Base-by-base conservation (phyloP, 1,139 yeast species). In the Hanseniaspora uvarum region DNA sequence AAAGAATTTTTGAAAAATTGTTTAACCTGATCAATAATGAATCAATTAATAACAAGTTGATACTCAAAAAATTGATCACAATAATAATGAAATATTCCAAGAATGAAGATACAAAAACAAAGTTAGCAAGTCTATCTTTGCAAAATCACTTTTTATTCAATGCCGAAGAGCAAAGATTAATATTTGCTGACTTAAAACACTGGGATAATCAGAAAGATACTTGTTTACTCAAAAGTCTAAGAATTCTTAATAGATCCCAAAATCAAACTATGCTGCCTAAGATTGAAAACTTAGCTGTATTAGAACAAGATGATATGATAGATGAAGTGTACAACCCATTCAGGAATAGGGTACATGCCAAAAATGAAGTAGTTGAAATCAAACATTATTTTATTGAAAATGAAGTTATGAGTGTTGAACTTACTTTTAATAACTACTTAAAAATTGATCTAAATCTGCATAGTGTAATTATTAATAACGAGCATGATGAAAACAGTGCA, bases 321-420 rank as follows among this genome's bases (percentile, higher is more conserved):
- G 16, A 58, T 59, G 26, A 62, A 63, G 63, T 65, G 12, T 66
- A 62, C 48, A 67, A 66, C 53, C 68, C 69, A 1, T 66, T 63
- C 40, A 64, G 59, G 51, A 30, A 50, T 16, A 50, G 21, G 16
- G 34, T 30, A 10, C 37, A 21, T 14, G 23, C 26, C 4, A 43
- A 41, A 14, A 26, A 50, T 19, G 39, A 43, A 30, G 12, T 31
- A n/a, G 31, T 36, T 11, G 26, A 31, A 2, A 6, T 12, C 6
- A 37, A 48, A 40, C 46, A 48, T 33, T 18, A n/a, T 24, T 50
- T n/a, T 23, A 31, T 50, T 6, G 39, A 43, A 23, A 34, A 43
- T 18, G 48, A 50, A 3, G 23, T 21, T 2, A 30, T 43, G 7
- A 37, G 12, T 4, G 8, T 50, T 4, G 16, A 37, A 2, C 34